phyloP scores from a whole-genome alignment of 306 rosid genomes.

The Heteromeles arbutifolia region DNA sequence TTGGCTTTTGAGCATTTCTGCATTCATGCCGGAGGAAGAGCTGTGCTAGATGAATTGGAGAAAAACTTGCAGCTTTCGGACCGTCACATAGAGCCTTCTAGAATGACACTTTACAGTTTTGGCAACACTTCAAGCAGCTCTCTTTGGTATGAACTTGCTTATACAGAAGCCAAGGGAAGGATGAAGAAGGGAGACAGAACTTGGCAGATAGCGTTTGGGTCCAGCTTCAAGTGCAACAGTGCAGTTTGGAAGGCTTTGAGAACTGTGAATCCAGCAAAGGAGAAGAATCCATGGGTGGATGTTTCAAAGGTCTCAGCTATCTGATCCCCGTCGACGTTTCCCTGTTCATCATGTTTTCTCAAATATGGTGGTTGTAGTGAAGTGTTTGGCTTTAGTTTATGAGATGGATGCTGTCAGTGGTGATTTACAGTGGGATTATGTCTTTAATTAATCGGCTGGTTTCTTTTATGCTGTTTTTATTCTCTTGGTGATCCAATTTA shows the following conservation, averaged over 20 bases:
- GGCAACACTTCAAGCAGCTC: slow-evolving; percentile 71
- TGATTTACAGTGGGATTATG: neutral
- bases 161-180: slow-evolving; percentile 51
- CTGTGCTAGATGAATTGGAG: slow-evolving; percentile 59
- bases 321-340: neutral
- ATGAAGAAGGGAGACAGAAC: slow-evolving; percentile 49
- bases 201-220: slow-evolving; percentile 73
- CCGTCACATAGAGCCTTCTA: slow-evolving; percentile 64
- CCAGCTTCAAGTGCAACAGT: slow-evolving; percentile 59
- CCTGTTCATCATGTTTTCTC: neutral
- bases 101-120: slow-evolving; percentile 57
- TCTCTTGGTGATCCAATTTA: neutral
- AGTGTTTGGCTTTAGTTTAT: neutral
- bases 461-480: neutral
- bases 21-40: slow-evolving; percentile 68
- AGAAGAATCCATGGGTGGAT: slow-evolving; percentile 56
- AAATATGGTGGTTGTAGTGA: neutral
- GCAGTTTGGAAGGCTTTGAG: slow-evolving; percentile 56
- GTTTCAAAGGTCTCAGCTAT: slow-evolving; percentile 44
- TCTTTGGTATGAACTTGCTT: slow-evolving; percentile 58
- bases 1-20: slow-evolving; percentile 62
- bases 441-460: neutral
- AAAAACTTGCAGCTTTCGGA: slow-evolving; percentile 50
- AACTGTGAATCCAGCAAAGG: slow-evolving; percentile 38
- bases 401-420: neutral